Base-by-base conservation (phyloP, 2,329 filamentous ascomycete genomes). In the Moelleriella libera region DNA sequence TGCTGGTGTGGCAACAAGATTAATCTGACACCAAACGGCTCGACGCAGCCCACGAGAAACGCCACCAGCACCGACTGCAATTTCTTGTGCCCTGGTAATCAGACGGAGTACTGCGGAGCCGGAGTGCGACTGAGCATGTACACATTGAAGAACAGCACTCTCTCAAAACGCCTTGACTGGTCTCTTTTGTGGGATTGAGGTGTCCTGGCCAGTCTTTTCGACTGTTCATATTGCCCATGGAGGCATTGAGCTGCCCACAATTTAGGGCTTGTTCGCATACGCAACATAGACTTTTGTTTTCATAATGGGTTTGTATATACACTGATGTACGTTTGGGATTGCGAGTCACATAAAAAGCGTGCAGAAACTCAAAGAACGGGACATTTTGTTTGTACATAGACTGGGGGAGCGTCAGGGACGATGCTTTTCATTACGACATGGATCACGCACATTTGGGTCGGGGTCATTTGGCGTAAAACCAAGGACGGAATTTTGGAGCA, bases 1-100 rank as follows among this genome's bases (percentile, higher is more conserved):
- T 68, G 65, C 30, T 67, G 61, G 58, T 68, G 64, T 41, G 63
- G 63, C 5, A 58, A 65, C 45, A 43, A 46, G 1, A 48, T 67
- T 8, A 57, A 58, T 29, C 54, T 60, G 30, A 53, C 53, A 5
- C 62, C 60, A 0, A 55, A 49, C 49, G 31, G 47, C 5, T 48
- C 50, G 8, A 45, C 52, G 1, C 52, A 47, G 2, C 55, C 57
- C 0, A 62, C 59, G 0, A 57, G 55, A 47, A 64, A 64, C 41
- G 55, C 62, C 2, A 57, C 56, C 0, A 51, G 58, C 47, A 42
- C 53, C 0, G 53, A 65, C 29, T 68, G 65, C 45, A 60, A 55
- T 37, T 57, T 62, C 31, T 42, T 51, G 5, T 67, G 64, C 46
- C 63, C 64, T 8, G 65, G 63, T 5, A 57, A 68, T 37, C 51